Evolutionary conservation across 176 grass and related monocot genomes (phyloP).

Genomic region (Echinochloa phyllopogon): DNA sequence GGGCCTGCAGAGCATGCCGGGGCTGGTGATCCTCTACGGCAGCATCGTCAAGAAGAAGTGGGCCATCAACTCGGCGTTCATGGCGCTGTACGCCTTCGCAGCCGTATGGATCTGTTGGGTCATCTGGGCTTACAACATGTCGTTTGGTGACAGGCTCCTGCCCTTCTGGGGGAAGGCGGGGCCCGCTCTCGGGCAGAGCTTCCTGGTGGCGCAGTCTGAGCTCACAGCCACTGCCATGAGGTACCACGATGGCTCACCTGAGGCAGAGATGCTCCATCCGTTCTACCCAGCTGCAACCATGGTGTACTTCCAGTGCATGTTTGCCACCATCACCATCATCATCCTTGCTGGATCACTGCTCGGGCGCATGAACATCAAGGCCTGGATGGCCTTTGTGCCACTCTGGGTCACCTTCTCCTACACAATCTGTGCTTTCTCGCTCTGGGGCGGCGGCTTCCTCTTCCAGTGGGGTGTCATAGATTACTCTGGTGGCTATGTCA

Average conservation of each 20-base stretch:
- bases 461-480: constrained; percentile 85
- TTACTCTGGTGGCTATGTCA: constrained; percentile 76
- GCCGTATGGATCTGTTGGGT: constrained; percentile 72
- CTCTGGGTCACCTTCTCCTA: constrained; percentile 79
- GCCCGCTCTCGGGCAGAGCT: constrained; percentile 47
- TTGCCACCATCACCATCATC: constrained; percentile 68
- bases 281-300: constrained; percentile 65
- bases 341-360: constrained; percentile 69
- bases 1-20: constrained; percentile 65
- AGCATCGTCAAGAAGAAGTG: constrained; percentile 94
- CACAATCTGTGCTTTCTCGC: constrained; percentile 63
- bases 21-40: constrained; percentile 74
- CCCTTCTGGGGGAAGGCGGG: constrained; percentile 73
- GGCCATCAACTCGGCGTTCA: constrained; percentile 83
- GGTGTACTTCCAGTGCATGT: constrained; percentile 71
- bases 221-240: constrained; percentile 48
- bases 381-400: constrained; percentile 77
- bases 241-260: constrained; percentile 10
- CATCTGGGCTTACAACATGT: constrained; percentile 65
- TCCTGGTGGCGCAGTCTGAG: constrained; percentile 48
- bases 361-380: constrained; percentile 72
- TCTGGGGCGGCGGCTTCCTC: constrained; percentile 74
- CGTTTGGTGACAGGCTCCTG: constrained; percentile 63
- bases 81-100: constrained; percentile 82
- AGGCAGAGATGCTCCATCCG: constrained; percentile 41